Conservation (phyloP, 2,329 filamentous ascomycete species). For the Colletotrichum cereale region DNA sequence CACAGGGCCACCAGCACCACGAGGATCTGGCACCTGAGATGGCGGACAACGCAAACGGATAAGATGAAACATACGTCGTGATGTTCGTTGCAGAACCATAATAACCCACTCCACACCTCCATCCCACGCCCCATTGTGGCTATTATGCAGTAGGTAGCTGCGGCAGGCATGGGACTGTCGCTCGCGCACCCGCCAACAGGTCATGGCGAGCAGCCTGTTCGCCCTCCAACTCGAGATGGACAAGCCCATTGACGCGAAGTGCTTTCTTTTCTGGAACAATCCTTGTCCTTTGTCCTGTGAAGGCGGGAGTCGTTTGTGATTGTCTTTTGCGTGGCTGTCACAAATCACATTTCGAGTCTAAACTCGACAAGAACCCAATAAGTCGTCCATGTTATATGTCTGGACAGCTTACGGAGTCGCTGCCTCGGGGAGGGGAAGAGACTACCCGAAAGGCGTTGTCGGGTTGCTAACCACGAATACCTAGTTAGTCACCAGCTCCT, state of each 20-base stretch:
- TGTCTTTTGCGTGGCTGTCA: constrained; percentile 19
- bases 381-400: background rate
- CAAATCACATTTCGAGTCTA: constrained; percentile 20
- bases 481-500: background rate
- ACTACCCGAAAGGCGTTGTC: background rate
- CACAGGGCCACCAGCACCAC: constrained; percentile 13
- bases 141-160: background rate
- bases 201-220: constrained; percentile 31
- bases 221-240: constrained; percentile 33
- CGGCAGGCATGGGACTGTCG: constrained; percentile 35
- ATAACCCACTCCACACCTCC: constrained; percentile 34
- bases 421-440: background rate
- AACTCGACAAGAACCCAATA: constrained; percentile 21
- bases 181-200: constrained; percentile 19
- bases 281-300: constrained; percentile 12
- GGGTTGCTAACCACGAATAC: background rate
- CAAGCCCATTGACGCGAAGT: constrained; percentile 24
- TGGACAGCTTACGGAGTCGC: background rate
- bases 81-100: constrained; percentile 42
- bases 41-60: constrained; percentile 34
- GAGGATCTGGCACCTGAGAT: constrained; percentile 21
- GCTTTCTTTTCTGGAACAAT: constrained; percentile 31
- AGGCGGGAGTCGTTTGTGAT: background rate
- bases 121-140: constrained; percentile 16
- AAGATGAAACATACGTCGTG: constrained; percentile 39